Evolutionary conservation across 441 rosid species (phyloP), one percentile per base, ranked within the genome.

Genomic region (Populus hybrid): DNA sequence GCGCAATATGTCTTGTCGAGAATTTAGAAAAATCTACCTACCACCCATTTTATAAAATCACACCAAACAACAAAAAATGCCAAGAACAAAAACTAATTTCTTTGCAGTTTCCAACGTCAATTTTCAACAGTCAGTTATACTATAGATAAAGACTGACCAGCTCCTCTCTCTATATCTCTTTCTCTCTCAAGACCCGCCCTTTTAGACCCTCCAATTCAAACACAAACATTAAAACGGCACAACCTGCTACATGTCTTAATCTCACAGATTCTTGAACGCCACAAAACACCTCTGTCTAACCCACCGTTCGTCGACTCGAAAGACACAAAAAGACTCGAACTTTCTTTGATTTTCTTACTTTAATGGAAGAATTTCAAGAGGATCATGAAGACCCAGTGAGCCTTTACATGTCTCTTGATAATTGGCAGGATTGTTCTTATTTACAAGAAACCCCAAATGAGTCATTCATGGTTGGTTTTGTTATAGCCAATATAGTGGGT

Each of bases 401-500:
- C 40, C 42, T 75, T 33, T 75, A 35, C 79, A 76, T 76, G 82
- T 72, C 84, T 72, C 78, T 77, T 18, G 84, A 81, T 36, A 79
- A 74, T 1, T 82, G 77, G 79, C 76, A 68, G 8, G 76, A 78
- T 45, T 72, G 35, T 66, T 70, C 76, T 66, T 29, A 69, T 70
- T 87, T 45, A 45, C 56, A 45, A 45, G 56, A 80, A 20, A 53
- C 84, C 10, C 65, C 86, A 23, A 61, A 85, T 2, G 96, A 94
- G 71, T 68, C 90, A 3, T 90, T 74, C 85, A 53, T 93, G 85
- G 76, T 93, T 14, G 97, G 98, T 64, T 93, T 90, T 85, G 81
- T 93, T 61, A 79, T 89, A 72, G 89, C 92, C 72, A 88, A 91
- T 84, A 93, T 94, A 26, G 95, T 93, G 63, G 97, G 98, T 40